Base-by-base conservation (phyloP, 1,284 basidiomycete species). In the Marasmius fiardii region DNA sequence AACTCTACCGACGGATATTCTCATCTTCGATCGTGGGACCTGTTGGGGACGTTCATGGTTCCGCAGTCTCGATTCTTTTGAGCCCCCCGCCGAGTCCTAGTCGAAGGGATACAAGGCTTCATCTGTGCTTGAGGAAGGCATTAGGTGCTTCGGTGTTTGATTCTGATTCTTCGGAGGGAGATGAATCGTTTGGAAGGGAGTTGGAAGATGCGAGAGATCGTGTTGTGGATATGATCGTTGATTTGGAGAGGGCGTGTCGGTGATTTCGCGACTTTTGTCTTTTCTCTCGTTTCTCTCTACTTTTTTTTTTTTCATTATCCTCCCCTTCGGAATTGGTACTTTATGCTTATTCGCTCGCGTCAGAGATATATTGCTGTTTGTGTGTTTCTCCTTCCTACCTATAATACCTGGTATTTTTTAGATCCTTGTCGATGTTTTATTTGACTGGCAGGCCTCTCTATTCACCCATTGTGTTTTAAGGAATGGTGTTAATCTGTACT, bases 141-240 rank as follows among this genome's bases (percentile, higher is more conserved):
- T 70, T 89, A 28, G 86, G 82, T 6, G 79, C 74, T 56, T 68
- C 74, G 23, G 84, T 82, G 60, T 89, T 89, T 67, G 86, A 88
- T 61, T 65, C 68, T 49, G 52, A 88, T 61, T 65, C 68, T 49
- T 51, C 55, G 41, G 66, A 58, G 16, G 57, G 52, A 14, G 61
- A 64, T 31, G 67, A 67, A n/a, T n/a, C n/a, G n/a, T 61, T 69
- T 51, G 67, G 68, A 54, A 60, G 62, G 39, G 63, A 64, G 24
- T 64, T 88, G 55, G 85, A 89, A 64, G 85, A 88, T 56, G 86
- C 86, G 41, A 76, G 83, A 57, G 88, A 90, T 67, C 71, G 75
- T 10, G 85, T 82, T 41, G 85, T 87, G 52, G 87, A 89, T 67
- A 74, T 83, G 75, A 73, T 88, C 51, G 81, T 85, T 11, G 76